These are phyloP conservation scores for Sanghuangporus baumii DNA, from an alignment of 1,284 basidiomycete species.

Conservation along the genomic window DNA sequence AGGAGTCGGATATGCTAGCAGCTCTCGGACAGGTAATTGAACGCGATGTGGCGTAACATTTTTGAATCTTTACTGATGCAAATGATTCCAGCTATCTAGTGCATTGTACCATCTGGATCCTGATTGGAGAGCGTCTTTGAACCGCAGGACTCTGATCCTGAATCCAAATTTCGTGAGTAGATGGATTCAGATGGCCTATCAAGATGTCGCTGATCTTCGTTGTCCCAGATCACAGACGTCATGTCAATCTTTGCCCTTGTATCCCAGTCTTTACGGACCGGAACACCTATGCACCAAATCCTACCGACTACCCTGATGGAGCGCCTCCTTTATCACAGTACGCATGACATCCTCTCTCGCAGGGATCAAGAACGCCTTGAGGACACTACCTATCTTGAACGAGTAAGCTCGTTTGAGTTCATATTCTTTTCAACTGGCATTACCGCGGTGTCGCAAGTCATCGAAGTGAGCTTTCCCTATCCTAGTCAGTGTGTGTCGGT, in stretches of 20 bases:
- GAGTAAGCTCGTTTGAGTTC: constrained; percentile 34
- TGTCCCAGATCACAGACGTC: constrained; percentile 37
- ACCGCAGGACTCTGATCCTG: constrained; percentile 39
- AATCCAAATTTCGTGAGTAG: constrained; percentile 43
- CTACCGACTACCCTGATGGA: constrained; percentile 39
- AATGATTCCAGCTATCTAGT: constrained; percentile 32
- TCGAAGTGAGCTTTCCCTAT: constrained; percentile 30
- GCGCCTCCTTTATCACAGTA: constrained; percentile 38
- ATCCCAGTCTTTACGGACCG: constrained; percentile 42
- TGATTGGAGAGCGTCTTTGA: constrained; percentile 31
- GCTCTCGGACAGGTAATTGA: constrained; percentile 34
- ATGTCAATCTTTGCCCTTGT: constrained; percentile 40
- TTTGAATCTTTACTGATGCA: not conserved
- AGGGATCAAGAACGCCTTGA: constrained; percentile 17
- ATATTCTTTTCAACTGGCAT: constrained; percentile 43
- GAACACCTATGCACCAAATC: constrained; percentile 41
- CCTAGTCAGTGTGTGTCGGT: not conserved
- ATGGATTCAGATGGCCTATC: not conserved
- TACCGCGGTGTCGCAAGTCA: constrained; percentile 38
- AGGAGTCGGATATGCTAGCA: constrained; percentile 39
- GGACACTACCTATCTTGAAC: constrained; percentile 22
- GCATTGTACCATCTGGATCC: constrained; percentile 37
- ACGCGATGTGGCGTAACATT: constrained; percentile 9
- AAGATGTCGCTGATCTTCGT: not conserved
- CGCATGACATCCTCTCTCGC: constrained; percentile 8